Evolutionary conservation across 768 basidiomycete species (phyloP), one percentile per base, ranked within the genome.

Genomic region (Serendipita indica): DNA sequence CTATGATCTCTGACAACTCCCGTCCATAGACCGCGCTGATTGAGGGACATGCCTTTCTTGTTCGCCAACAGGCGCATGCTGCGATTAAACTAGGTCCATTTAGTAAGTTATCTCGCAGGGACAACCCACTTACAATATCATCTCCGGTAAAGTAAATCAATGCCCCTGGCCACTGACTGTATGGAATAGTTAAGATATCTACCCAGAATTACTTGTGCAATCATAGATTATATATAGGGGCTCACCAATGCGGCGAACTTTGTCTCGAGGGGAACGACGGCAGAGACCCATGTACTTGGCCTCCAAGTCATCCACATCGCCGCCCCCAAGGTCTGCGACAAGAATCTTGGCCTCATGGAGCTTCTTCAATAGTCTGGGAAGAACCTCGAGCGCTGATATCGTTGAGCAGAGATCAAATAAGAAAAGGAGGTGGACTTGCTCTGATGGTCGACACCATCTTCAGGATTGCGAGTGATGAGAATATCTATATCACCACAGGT

Each of bases 91-190:
- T 92, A 64, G 13, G 39, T 25, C 16, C 54, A 37, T 10, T 57
- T 30, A 14, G 41, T 39, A 25, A 33, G 54, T 6, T 30, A 14
- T 16, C 22, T 65, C 33, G 39, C 56, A 33, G 37, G 56, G 35
- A 58, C 33, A 3, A 37, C 25, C 33, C 12, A 70, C 86, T 64
- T 63, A 90, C 90, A 57, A 94, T 88, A 65, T 93, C 89, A 65
- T 94, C 91, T 2, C 91, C 91, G 0, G 92, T 94, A 67, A 90
- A 96, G 69, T 96, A 96, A n/a, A 96, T 70, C 57, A 92, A 69
- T 0, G 91, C 90, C 1, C 86, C 91, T 0, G 92, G 93, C 65
- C 83, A 78, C 27, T 76, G 79, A 57, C 72, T 69, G 78, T 83
- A 92, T 1, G 92, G 89, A 1, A 93, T 79, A 16, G 81, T 81